A percentile compares a stretch with the other conserved stretches of the same genome.
Conservation (phyloP, 495 filamentous ascomycete genomes). For the Hyaloscypha variabilis region DNA sequence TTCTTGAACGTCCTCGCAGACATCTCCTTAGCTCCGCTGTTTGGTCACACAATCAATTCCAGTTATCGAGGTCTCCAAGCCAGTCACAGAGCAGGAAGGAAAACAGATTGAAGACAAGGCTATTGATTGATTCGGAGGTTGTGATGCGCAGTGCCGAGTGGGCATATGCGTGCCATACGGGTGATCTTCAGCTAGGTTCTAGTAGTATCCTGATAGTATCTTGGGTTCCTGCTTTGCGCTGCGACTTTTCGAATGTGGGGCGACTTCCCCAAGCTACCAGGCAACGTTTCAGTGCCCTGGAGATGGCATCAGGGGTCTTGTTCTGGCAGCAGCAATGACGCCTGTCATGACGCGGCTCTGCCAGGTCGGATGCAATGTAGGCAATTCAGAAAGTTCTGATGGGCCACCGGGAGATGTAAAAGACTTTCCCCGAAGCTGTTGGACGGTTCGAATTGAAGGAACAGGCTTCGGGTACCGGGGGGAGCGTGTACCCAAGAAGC, state of each 20-base stretch:
- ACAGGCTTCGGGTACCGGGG: neutral
- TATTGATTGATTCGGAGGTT: neutral
- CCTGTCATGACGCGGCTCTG: no score
- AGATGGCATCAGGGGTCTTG: neutral
- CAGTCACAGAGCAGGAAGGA: neutral
- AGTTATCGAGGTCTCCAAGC: neutral
- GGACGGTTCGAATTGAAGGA: neutral
- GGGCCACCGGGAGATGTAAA: neutral
- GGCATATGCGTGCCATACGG: neutral
- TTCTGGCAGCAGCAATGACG: no score
- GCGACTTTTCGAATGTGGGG: neutral
- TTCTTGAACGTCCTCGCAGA: neutral
- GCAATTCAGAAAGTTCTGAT: neutral
- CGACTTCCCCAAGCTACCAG: neutral
- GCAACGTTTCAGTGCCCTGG: neutral
- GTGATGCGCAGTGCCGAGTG: neutral
- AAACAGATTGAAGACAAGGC: neutral
- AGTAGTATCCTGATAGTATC: neutral
- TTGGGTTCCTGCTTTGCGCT: neutral
- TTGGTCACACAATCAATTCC: neutral
- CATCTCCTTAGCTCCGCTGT: neutral
- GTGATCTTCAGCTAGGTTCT: neutral
- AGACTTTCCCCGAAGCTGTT: neutral
- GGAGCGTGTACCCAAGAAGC: no score
- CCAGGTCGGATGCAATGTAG: neutral